Percentiles rank a stretch among this genome's conserved stretches.
These are phyloP conservation scores for Aurantiochytrium sp. DNA, from an alignment of 108 stramenopile genomes.

Conservation along the genomic window DNA sequence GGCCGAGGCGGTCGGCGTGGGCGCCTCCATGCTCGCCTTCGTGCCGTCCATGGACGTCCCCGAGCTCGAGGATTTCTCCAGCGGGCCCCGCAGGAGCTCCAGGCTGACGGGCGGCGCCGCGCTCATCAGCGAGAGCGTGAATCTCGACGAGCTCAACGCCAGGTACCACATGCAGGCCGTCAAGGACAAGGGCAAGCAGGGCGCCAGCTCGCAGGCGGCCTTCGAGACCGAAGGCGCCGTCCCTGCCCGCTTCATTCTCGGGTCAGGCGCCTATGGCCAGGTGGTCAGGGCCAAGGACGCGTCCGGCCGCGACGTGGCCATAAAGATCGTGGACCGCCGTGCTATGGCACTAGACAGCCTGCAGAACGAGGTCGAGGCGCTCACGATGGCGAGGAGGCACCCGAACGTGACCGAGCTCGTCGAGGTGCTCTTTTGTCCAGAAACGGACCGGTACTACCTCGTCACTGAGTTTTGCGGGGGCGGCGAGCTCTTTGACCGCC, in stretches of 20 bases:
- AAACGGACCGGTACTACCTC: neutral
- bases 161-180: neutral
- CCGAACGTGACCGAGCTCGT: neutral
- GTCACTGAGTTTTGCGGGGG: slow-evolving; percentile 6
- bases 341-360: neutral
- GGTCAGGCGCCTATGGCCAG: neutral
- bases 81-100: neutral
- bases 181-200: neutral
- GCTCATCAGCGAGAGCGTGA: neutral
- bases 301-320: neutral
- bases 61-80: neutral
- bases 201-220: neutral
- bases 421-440: slow-evolving; percentile 24
- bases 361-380: slow-evolving; percentile 9
- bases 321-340: neutral
- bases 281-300: neutral
- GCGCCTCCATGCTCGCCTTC: neutral
- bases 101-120: neutral
- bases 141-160: neutral
- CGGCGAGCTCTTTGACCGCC: slow-evolving; percentile 15
- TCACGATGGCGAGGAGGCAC: neutral
- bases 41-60: neutral
- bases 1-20: neutral
- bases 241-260: neutral
- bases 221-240: neutral